Base-by-base conservation (phyloP, 1,284 basidiomycete species). In the Irpex rosettiformis region DNA sequence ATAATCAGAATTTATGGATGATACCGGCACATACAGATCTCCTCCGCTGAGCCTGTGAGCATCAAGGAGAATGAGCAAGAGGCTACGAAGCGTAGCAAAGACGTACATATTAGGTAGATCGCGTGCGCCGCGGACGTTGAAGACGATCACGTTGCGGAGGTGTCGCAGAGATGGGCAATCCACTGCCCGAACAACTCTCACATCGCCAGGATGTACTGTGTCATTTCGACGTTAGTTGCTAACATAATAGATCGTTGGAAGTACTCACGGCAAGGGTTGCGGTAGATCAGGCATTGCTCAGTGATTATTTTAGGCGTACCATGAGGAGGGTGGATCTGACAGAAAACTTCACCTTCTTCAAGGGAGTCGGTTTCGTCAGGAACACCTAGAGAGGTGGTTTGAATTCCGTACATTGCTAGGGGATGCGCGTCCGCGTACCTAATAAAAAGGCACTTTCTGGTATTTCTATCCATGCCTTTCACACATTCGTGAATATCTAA, bases 31-130 rank as follows among this genome's bases (percentile, higher is more conserved):
- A 49, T 33, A 61, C 60, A 61, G 45, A 27, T 61, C 60, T 7
- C 60, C 60, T 2, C 60, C 60, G 11, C 37, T 30, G n/a, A 61
- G 52, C 60, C 60, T 61, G 28, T 57, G 3, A 25, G 3, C 4
- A 33, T 24, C 18, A 52, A 6, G 43, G 22, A 2, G 4, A 37
- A 8, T 37, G 11, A 37, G 4, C 5, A 4, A 37, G 5, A 16
- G 27, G 2, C 28, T 11, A 24, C 27, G 11, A 57, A 30, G 29
- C 7, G 6, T 27, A 24, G 33, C 3, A 22, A 16, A 6, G 7
- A 42, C 60, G 28, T 37, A 61, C 60, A 61, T 61, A 25, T 61
- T 61, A n/a, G 57, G 57, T 16, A 61, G 47, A 40, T 58, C 57
- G 3, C 60, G 58, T 11, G 43, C 4, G 2, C 60, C 60, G 2